Evolutionary conservation across 1,139 yeast species (phyloP).

Genomic region (Meyerozyma athensensis): DNA sequence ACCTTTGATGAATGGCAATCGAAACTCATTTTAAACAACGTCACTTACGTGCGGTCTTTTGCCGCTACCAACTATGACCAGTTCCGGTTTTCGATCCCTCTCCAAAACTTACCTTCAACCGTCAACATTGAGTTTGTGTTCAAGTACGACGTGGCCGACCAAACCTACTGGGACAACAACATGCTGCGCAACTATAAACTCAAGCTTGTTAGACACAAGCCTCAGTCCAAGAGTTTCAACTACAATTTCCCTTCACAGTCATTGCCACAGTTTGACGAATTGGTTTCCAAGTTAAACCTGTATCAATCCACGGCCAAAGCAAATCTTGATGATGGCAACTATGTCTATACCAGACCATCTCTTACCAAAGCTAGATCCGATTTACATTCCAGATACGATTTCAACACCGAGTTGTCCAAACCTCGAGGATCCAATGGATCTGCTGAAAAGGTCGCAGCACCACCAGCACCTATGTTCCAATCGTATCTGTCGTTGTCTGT

Average conservation of each 20-base stretch:
- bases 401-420: constrained; percentile 10
- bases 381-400: constrained; percentile 13
- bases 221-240: not conserved
- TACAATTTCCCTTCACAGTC: constrained; percentile 3
- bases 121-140: constrained; percentile 23
- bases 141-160: constrained; percentile 20
- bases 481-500: constrained; percentile 5
- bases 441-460: not conserved
- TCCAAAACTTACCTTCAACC: constrained; percentile 20
- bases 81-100: constrained; percentile 33
- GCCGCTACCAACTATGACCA: constrained; percentile 28
- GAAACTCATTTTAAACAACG: constrained; percentile 25
- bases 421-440: constrained; percentile 4
- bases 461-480: constrained; percentile 3
- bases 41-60: constrained; percentile 23
- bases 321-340: constrained; percentile 9
- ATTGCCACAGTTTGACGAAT: constrained; percentile 24
- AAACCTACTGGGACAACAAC: constrained; percentile 36
- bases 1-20: constrained; percentile 38
- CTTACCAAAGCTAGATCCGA: constrained; percentile 10
- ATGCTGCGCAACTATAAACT: constrained; percentile 9
- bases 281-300: constrained; percentile 16
- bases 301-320: constrained; percentile 9
- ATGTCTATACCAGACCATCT: constrained; percentile 2
- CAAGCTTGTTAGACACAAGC: not conserved